phyloP scores from a whole-genome alignment of 148 eudicot species.

The Rheum nobile region DNA sequence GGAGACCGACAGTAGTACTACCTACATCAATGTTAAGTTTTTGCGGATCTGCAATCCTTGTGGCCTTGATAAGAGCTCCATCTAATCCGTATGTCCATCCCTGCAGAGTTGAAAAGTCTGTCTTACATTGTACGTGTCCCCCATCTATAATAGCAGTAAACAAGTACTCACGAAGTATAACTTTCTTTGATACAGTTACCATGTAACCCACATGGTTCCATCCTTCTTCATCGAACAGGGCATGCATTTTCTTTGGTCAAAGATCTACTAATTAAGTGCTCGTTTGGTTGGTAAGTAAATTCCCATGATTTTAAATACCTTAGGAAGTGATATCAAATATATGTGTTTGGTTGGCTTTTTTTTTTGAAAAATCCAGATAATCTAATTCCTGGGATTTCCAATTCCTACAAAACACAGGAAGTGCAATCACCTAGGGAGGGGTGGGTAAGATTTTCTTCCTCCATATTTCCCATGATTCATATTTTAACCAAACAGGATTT shows the following conservation, averaged over 20 bases:
- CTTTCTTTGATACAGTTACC: neutral
- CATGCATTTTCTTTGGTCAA: neutral
- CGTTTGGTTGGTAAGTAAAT: too few species aligned
- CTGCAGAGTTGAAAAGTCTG: conserved; percentile 5
- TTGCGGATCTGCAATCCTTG: conserved; percentile 13
- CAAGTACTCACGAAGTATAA: neutral
- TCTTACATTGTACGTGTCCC: neutral
- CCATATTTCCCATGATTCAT: too few species aligned
- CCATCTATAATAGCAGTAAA: neutral
- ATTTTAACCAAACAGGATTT: too few species aligned
- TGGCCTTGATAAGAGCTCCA: conserved; percentile 18
- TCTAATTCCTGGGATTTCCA: too few species aligned
- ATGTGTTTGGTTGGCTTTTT: too few species aligned
- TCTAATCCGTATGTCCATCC: conserved; percentile 21
- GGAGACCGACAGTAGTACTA: conserved; percentile 1
- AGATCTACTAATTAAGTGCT: neutral
- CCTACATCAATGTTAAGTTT: conserved; percentile 66
- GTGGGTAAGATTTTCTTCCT: too few species aligned
- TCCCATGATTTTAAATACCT: too few species aligned
- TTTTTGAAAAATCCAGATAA: too few species aligned
- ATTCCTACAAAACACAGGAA: too few species aligned
- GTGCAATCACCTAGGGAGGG: too few species aligned
- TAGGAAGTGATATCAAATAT: too few species aligned
- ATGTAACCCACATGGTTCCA: conserved; percentile 1
- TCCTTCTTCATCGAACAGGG: neutral